Evolutionary conservation across 2,329 filamentous ascomycete genomes (phyloP), one percentile per base, ranked within the genome.

Genomic region (Tolypocladium cylindrosporum): DNA sequence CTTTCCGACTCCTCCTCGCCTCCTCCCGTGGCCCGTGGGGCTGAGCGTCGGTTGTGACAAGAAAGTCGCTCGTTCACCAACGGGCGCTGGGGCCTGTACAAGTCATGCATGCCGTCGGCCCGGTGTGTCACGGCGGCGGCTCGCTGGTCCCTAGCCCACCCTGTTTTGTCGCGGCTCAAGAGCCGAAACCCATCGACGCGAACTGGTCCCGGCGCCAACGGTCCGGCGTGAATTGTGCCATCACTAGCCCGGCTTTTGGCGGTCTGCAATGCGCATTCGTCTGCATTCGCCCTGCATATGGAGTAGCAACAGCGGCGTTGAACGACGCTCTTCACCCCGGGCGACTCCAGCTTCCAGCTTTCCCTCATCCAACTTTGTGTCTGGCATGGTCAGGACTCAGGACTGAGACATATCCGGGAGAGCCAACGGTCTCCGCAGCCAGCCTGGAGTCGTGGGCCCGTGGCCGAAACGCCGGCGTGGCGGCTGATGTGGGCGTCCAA

Each of bases 391-490:
- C 36, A 5, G 27, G 10, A 34, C 10, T 34, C 36, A 1, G 16
- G 10, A 34, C 10, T 34, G 45, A 31, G 21, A 7, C 11, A n/a
- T 14, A 14, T 14, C 19, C 41, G 41, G 41, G 21, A 45, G n/a
- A 5, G 21, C n/a, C 42, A 45, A 24, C 21, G n/a, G 11, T 24
- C 13, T 21, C 43, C 24, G 43, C 21, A 48, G 19, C 40, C 24
- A 31, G 27, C 27, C n/a, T 11, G 42, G 24, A 16, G 42, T 45
- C 19, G 43, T 40, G 14, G 24, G 37, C 16, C n/a, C 48, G n/a
- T 37, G 45, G 55, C 48, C 56, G 34, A 51, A 55, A 51, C 56
- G 43, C 53, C 52, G 56, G 52, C 56, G 52, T 45, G 45, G 56
- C 52, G 56, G 56, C 52, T 55, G 56, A 58, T 21, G 42, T 19